Evolutionary conservation across 2,329 filamentous ascomycete genomes (phyloP).

Genomic region (Colletotrichum simmondsii): DNA sequence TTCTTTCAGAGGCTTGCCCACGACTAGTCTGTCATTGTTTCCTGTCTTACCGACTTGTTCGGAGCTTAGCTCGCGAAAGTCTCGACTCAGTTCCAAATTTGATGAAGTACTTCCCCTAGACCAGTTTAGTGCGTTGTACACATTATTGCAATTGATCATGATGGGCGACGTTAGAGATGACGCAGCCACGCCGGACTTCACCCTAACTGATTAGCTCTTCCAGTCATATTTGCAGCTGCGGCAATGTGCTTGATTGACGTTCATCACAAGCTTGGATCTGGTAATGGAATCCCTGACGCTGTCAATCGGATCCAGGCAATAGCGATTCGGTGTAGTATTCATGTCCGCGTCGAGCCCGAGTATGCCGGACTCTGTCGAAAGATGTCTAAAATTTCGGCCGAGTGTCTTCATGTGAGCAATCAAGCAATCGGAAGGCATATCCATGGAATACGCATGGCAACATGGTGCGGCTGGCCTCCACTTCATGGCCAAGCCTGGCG

Average conservation of each 20-base stretch:
- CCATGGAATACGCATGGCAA: background rate
- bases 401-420: background rate
- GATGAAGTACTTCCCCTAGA: background rate
- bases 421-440: background rate
- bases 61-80: slow-evolving; percentile 4
- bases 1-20: background rate
- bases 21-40: slow-evolving; percentile 14
- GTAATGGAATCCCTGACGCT: slow-evolving; percentile 7
- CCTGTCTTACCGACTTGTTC: slow-evolving; percentile 1
- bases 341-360: background rate
- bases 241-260: background rate
- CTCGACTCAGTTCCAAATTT: background rate
- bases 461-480: background rate
- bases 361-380: background rate
- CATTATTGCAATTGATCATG: slow-evolving; percentile 2
- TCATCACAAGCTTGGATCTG: slow-evolving; percentile 13
- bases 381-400: slow-evolving; percentile 16
- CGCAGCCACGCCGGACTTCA: background rate
- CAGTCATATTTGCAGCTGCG: background rate
- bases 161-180: slow-evolving; percentile 8
- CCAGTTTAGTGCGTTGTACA: background rate
- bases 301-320: background rate
- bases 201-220: background rate
- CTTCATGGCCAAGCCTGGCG: slow-evolving; percentile 5
- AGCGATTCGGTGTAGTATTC: background rate